phyloP scores from a whole-genome alignment of 331 rosid genomes.

The Quercus tomentella region DNA sequence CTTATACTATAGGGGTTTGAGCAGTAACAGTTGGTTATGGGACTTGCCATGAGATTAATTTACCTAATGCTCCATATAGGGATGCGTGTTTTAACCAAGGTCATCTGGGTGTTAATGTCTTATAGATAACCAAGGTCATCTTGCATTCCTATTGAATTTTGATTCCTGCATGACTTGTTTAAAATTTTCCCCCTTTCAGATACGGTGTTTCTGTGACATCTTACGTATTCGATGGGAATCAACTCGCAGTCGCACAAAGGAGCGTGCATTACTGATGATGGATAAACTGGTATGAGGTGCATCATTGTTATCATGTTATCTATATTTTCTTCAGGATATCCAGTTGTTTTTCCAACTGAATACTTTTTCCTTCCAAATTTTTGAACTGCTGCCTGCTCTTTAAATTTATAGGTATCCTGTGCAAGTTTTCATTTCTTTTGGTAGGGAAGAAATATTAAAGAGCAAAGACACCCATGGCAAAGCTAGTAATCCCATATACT shows the following conservation, averaged over 20 bases:
- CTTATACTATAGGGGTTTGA: not conserved
- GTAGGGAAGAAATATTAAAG: not conserved
- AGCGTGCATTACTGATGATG: constrained; percentile 87
- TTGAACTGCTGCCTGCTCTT: not conserved
- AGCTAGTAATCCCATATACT: no score
- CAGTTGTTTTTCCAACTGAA: constrained; percentile 6
- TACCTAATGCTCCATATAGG: not conserved
- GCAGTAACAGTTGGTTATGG: not conserved
- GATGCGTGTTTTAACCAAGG: not conserved
- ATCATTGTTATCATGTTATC: not conserved
- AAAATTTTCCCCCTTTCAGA: constrained; percentile 32
- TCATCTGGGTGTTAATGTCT: not conserved
- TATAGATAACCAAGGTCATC: not conserved
- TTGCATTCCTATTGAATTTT: not conserved
- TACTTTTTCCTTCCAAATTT: not conserved
- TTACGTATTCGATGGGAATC: constrained; percentile 96
- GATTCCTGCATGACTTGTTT: not conserved
- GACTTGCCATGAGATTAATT: not conserved
- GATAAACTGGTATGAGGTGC: constrained; percentile 67
- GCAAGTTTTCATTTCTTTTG: not conserved
- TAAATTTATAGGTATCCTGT: not conserved
- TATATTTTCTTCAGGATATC: constrained; percentile 1
- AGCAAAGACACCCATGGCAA: not conserved
- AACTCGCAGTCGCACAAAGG: constrained; percentile 82
- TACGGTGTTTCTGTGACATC: constrained; percentile 55